phyloP scores from a whole-genome alignment of 2,329 filamentous ascomycete genomes.

The Blumeriella jaapii region DNA sequence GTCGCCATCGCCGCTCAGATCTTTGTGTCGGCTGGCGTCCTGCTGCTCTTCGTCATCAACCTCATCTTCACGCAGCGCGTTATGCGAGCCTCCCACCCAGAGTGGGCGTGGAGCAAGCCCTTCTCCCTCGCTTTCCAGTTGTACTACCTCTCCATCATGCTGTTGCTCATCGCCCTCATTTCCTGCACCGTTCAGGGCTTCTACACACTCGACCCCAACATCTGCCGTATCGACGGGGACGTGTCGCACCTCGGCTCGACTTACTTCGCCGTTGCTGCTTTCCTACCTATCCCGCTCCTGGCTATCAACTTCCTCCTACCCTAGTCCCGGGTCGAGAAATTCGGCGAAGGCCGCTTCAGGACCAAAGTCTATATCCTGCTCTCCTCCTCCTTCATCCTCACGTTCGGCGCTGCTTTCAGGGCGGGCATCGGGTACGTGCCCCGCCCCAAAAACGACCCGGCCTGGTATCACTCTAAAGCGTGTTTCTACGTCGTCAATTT shows the following conservation, averaged over 20 bases:
- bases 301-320: constrained; percentile 36
- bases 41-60: constrained; percentile 70
- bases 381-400: constrained; percentile 45
- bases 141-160: constrained; percentile 45
- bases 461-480: constrained; percentile 59
- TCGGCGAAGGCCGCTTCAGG: constrained; percentile 55
- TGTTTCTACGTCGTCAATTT: constrained; percentile 78
- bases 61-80: constrained; percentile 67
- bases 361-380: constrained; percentile 57
- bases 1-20: constrained; percentile 21
- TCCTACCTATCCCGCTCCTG: constrained; percentile 51
- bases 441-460: constrained; percentile 40
- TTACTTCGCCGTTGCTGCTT: constrained; percentile 52
- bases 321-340: constrained; percentile 39
- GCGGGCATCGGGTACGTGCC: constrained; percentile 36
- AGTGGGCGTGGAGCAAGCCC: constrained; percentile 53
- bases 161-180: constrained; percentile 56
- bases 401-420: constrained; percentile 59
- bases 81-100: constrained; percentile 59
- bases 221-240: constrained; percentile 41
- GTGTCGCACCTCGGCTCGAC: constrained; percentile 53
- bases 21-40: constrained; percentile 32
- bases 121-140: constrained; percentile 42
- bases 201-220: constrained; percentile 48
- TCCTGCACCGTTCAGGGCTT: constrained; percentile 50